Conservation (phyloP, 2,329 filamentous ascomycete species). For the Calonectria leucothoes region DNA sequence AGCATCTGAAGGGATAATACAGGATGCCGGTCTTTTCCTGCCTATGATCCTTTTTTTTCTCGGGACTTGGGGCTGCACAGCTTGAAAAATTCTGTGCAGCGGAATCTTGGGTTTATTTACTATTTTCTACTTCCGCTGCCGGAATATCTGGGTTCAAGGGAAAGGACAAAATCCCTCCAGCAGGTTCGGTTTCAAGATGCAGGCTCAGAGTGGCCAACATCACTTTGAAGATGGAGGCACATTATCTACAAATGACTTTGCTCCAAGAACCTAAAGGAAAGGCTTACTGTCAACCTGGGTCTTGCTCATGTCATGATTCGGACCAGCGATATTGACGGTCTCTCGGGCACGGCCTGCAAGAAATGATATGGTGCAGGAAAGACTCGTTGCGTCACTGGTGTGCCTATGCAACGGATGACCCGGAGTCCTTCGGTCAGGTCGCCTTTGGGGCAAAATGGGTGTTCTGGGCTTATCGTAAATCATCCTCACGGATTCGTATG, state of each 20-base stretch:
- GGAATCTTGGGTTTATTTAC: not conserved
- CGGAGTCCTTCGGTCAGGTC: conserved; percentile 16
- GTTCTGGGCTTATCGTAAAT: conserved; percentile 46
- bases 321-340: not conserved
- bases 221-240: not conserved
- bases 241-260: not conserved
- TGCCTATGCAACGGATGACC: conserved; percentile 6
- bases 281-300: not conserved
- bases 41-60: not conserved
- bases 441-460: conserved; percentile 24
- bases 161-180: not conserved
- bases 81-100: not conserved
- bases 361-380: not conserved
- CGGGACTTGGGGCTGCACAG: not conserved
- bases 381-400: not conserved
- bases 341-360: not conserved
- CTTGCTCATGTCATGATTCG: not conserved
- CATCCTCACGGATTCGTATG: conserved; percentile 51
- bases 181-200: not conserved
- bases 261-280: not conserved
- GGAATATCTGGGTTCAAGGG: not conserved
- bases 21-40: not conserved
- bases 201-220: not conserved
- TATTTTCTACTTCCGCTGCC: not conserved
- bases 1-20: not conserved